Evolutionary conservation across 768 basidiomycete species (phyloP).

Genomic region (Boletellus sp.): DNA sequence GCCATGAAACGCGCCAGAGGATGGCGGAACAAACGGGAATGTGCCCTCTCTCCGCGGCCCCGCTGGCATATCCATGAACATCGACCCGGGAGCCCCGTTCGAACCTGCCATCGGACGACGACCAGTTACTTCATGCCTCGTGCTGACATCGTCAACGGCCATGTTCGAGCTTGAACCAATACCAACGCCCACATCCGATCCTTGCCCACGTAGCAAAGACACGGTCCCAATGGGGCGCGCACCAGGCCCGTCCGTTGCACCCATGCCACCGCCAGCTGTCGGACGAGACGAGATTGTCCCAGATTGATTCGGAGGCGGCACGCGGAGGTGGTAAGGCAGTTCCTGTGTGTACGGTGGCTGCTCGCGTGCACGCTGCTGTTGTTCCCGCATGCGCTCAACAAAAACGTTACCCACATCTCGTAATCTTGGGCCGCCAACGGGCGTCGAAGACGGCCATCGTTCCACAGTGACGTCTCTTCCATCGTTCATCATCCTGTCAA

Average conservation of each 20-base stretch:
- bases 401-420: conserved; percentile 7
- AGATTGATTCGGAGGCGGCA: conserved; percentile 8
- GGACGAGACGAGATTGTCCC: conserved; percentile 5
- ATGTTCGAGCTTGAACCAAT: conserved; percentile 11
- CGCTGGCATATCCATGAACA: conserved; percentile 9
- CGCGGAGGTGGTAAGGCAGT: conserved; percentile 3
- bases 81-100: background rate
- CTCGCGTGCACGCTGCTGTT: conserved; percentile 8
- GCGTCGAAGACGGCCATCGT: conserved; percentile 1
- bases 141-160: conserved; percentile 10
- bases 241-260: conserved; percentile 9
- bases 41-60: conserved; percentile 9
- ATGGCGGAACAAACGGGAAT: conserved; percentile 10
- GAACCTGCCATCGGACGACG: conserved; percentile 6
- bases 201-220: conserved; percentile 15
- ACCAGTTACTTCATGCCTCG: background rate
- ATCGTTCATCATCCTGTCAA: conserved; percentile 21
- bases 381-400: conserved; percentile 17
- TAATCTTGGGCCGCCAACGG: background rate
- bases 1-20: conserved; percentile 6
- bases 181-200: conserved; percentile 14
- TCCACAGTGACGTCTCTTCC: conserved; percentile 8
- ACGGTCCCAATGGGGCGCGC: conserved; percentile 14
- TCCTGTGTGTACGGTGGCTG: conserved; percentile 3
- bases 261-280: background rate